These are phyloP conservation scores for Phytophthora meadii DNA, from an alignment of 352 stramenopile genomes.

Conservation along the genomic window DNA sequence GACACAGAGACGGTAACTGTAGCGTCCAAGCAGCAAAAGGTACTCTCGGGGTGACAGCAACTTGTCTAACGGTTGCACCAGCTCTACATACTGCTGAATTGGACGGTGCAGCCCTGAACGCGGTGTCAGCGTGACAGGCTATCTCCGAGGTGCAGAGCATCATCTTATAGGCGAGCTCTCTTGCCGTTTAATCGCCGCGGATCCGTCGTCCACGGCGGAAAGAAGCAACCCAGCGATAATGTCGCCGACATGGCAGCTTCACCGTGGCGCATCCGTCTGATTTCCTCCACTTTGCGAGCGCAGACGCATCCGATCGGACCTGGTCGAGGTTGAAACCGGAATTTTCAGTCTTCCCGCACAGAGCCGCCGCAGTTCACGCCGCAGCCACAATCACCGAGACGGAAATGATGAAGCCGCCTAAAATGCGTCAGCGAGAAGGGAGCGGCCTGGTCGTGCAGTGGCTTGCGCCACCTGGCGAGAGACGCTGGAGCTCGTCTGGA, in stretches of 20 bases:
- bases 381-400: slow-evolving; percentile 2
- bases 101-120: slow-evolving; percentile 15
- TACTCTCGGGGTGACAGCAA: slow-evolving; percentile 11
- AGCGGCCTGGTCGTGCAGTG: slow-evolving; percentile 14
- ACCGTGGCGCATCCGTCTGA: slow-evolving; percentile 14
- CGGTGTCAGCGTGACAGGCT: slow-evolving; percentile 13
- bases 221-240: slow-evolving; percentile 3
- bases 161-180: not conserved
- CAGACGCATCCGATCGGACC: slow-evolving; percentile 2
- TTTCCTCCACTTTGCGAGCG: not conserved
- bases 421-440: not conserved
- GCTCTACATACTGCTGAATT: slow-evolving; percentile 35
- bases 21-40: slow-evolving; percentile 5
- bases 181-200: not conserved
- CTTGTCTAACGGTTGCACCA: slow-evolving; percentile 13
- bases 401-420: not conserved
- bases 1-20: slow-evolving; percentile 1
- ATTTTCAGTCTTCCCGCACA: slow-evolving; percentile 20
- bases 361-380: not conserved
- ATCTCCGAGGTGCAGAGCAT: not conserved
- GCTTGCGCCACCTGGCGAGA: slow-evolving; percentile 32
- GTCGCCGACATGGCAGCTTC: slow-evolving; percentile 2
- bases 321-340: slow-evolving; percentile 7
- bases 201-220: slow-evolving; percentile 11
- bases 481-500: slow-evolving; percentile 16